Percentiles rank a stretch among this genome's conserved stretches.
phyloP scores from a whole-genome alignment of 116 monocot genomes.

The Cymodocea nodosa region DNA sequence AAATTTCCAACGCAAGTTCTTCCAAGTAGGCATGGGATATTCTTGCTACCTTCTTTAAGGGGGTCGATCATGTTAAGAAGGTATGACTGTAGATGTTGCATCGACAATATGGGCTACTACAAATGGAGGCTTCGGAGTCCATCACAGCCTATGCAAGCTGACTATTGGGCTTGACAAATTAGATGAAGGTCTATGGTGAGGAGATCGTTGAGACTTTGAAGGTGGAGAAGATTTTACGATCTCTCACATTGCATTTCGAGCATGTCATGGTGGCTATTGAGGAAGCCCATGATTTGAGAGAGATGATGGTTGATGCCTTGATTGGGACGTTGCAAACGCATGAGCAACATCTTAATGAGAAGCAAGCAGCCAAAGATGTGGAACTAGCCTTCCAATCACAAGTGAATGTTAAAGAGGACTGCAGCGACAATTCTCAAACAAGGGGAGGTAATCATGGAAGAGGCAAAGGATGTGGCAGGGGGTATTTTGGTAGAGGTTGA shows the following conservation, averaged over 20 bases:
- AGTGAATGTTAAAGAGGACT: background rate
- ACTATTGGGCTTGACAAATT: background rate
- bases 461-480: too few species aligned
- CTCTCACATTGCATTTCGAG: background rate
- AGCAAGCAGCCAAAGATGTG: background rate
- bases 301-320: background rate
- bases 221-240: background rate
- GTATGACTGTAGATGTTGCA: background rate
- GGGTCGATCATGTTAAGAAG: background rate
- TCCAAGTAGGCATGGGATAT: background rate
- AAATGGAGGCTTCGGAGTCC: background rate
- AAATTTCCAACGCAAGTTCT: background rate
- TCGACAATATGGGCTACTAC: background rate
- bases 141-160: background rate
- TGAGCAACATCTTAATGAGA: background rate
- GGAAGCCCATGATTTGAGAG: background rate
- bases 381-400: background rate
- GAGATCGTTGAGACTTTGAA: background rate
- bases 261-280: background rate
- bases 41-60: background rate
- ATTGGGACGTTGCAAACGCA: background rate
- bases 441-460: too few species aligned
- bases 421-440: background rate
- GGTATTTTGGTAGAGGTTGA: background rate
- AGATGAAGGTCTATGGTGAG: background rate